phyloP scores from a whole-genome alignment of 495 filamentous ascomycete species.

The Cercophora samala region DNA sequence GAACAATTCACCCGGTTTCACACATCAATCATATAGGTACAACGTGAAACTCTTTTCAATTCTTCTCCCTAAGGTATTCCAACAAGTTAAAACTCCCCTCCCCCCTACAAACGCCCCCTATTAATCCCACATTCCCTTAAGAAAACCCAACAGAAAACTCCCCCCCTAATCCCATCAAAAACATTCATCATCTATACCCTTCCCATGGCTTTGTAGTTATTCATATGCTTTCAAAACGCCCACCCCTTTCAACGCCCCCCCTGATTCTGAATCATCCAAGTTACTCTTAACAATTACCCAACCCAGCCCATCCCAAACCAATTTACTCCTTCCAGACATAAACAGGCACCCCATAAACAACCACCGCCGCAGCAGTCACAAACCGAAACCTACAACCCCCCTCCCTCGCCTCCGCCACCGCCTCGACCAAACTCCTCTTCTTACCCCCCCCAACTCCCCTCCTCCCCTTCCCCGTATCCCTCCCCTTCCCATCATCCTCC shows the following conservation, averaged over 20 bases:
- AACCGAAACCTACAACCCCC: constrained; percentile 79
- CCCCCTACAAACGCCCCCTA: too few relatives aligned
- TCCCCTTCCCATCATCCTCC: constrained; percentile 22
- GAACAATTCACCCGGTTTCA: too few relatives aligned
- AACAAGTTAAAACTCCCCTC: too few relatives aligned
- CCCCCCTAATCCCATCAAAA: too few relatives aligned
- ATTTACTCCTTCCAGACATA: constrained; percentile 52
- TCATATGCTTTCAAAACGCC: background rate
- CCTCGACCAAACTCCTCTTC: constrained; percentile 60
- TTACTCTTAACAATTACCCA: background rate
- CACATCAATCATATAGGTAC: too few relatives aligned
- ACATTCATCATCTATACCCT: background rate
- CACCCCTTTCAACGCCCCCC: background rate
- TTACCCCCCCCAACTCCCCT: constrained; percentile 28
- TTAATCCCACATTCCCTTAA: too few relatives aligned
- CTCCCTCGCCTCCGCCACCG: constrained; percentile 66
- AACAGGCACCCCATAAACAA: constrained; percentile 92
- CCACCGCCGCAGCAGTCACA: constrained; percentile 87
- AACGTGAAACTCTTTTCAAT: too few relatives aligned
- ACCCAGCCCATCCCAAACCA: background rate
- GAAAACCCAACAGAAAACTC: too few relatives aligned
- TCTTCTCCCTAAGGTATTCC: too few relatives aligned
- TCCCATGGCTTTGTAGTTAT: background rate
- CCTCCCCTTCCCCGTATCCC: constrained; percentile 25
- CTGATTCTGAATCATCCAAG: background rate